Evolutionary conservation across 2,329 filamentous ascomycete species (phyloP), one percentile per base, ranked within the genome.

Genomic region (Monilinia laxa): DNA sequence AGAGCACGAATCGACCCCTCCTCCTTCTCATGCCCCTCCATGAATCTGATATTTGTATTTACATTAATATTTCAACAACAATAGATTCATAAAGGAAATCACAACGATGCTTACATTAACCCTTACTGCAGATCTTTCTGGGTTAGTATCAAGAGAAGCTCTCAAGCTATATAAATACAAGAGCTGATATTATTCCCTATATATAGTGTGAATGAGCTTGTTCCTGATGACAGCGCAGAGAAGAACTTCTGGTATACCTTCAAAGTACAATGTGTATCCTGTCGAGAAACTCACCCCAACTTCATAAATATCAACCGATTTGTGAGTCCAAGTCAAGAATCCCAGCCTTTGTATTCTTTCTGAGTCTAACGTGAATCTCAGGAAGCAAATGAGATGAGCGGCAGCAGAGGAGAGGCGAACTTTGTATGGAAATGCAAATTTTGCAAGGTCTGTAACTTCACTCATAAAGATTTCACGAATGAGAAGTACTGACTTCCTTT

Each of bases 351-450:
- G 3, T 14, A 16, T 11, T 20, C 35, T 35, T 23, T 28, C 14
- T 9, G 14, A 64, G 28, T 49, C 49, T 67, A 57, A 67, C 16
- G 12, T 45, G 53, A 11, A 2, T 23, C 31, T 25, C 12, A 97
- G 92, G 94, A 98, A 77, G 85, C 83, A 75, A 93, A 96, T 76
- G 93, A 97, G 71, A 88, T 97, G 78, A 95, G 92, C 70, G 93
- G 93, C 47, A 97, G 93, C 78, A 87, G 92, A 75, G 95, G 95
- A 71, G 93, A 98, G 79, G 95, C 95, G 69, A 98, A 98, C 79
- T 99, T 99, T 79, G 95, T 99, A n/a, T 99, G 95, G 94, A 93
- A 88, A 78, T 99, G 95, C 85, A 97, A 96, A 80, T 94, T 95
- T 77, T 99, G 95, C 88, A 96, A 95, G 86, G 93, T 95, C 72